Base-by-base conservation (phyloP, 345 rosid species). In the Bretschneidera sinensis region DNA sequence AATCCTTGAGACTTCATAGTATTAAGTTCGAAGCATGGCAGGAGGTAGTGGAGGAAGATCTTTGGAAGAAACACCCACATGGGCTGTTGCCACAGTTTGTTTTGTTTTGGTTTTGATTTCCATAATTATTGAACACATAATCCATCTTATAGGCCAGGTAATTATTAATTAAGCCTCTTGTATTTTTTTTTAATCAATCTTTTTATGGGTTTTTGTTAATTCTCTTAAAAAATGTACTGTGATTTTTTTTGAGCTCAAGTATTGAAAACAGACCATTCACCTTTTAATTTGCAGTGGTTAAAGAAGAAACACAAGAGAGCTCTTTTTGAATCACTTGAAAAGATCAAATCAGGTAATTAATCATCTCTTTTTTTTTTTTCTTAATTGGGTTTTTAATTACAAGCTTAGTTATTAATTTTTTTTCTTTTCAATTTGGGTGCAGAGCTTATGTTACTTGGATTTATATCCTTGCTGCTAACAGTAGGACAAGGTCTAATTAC, bases 391-490 rank as follows among this genome's bases (percentile, higher is more conserved):
- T 28, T 9, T 13, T 15, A 45, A 24, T 17, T 9, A 31, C 2
- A 39, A 7, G 16, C 4, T 39, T 39, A 39, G 10, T 17, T 3
- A 57, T 45, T 58, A 33, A 63, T 24, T 51, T 43, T 22, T 34
- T 0, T 1, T 49, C 1, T 48, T 24, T 57, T 18, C 11, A 55
- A 54, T 6, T 6, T 57, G 49, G 54, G 51, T 63, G 66, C 66
- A 91, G 98, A 92, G 83, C 89, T 92, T 51, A 87, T 92, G 92
- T 61, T 92, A 31, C 49, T 92, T 78, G 98, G 98, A 43, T 92
- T 92, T 71, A 75, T 89, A 69, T 92, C 98, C 20, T 64, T 92
- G 67, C 77, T 92, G 0, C 70, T 92, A 43, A 86, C 98, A 57
- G 83, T 89, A 23, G 82, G 78, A 45, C 82, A 79, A 71, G 53